Evolutionary conservation across 1,284 basidiomycete species (phyloP), one percentile per base, ranked within the genome.

Genomic region (Sporisorium sorghi): DNA sequence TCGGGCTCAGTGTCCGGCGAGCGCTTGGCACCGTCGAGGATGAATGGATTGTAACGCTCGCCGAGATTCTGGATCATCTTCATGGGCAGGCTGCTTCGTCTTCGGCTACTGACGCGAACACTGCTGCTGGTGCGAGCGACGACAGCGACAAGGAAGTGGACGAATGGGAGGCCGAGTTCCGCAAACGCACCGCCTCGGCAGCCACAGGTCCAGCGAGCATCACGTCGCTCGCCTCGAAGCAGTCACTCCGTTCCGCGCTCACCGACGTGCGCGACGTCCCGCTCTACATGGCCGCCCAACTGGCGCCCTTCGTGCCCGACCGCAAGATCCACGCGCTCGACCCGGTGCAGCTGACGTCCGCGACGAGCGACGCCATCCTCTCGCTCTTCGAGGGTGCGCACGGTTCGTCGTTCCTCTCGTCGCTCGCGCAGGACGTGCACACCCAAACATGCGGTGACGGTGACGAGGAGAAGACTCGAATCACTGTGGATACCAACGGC

Each of bases 1-100:
- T 74, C 7, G 77, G 69, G 5, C 65, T 80, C 43, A 69, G 68
- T 54, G 55, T 75, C 6, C 53, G 73, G 5, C 60, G 56, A 19
- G 59, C 59, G n/a, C 54, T 77, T 15, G 50, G 47, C 33, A 44
- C 46, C 21, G 51, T 76, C 5, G 77, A 81, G 26, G 64, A 78
- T 19, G 76, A 77, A 14, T 81, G 79, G 79, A 66, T 79, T 30
- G 73, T 75, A 12, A 60, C 75, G n/a, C 60, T 80, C 3, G 77
- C 69, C 24, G 77, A 77, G 51, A 73, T 73, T 23, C 54, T 80
- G 26, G 75, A 79, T 11, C 63, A 61, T 19, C 54, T 78, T 5
- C 50, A 67, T 9, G 68, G 60, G 2, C 49, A 40, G 1, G n/a
- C 35, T 14, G 11, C 44, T 10, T 14, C 32, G 1, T 21, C 28